These are phyloP conservation scores for Tagetes erecta DNA, from an alignment of 129 eudicot species.

Conservation along the genomic window DNA sequence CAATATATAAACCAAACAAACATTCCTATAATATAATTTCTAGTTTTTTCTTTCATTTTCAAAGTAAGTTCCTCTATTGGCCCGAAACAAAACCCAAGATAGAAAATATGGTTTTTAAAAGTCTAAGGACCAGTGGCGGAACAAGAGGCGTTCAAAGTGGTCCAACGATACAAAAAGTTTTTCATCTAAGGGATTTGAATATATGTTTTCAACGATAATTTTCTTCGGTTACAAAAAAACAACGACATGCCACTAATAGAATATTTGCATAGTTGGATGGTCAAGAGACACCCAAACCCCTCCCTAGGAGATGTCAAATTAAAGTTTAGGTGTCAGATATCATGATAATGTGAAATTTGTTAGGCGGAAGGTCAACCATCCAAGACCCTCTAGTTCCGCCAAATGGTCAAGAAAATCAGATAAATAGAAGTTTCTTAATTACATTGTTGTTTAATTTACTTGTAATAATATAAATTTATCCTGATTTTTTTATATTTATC, in stretches of 20 bases:
- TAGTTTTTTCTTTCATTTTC: background rate
- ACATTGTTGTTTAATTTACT: background rate
- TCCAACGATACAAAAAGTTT: background rate
- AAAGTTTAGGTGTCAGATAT: too few species aligned
- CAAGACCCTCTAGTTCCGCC: background rate
- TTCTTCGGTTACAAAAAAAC: background rate
- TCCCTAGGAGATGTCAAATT: too few species aligned
- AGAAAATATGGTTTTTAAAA: background rate
- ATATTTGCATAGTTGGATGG: background rate
- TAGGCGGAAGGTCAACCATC: too few species aligned
- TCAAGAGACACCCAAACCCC: background rate
- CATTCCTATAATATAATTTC: slow-evolving; percentile 6
- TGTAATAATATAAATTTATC: background rate
- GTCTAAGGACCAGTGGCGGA: background rate
- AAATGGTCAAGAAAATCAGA: background rate
- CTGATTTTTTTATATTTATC: background rate
- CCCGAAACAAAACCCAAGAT: background rate
- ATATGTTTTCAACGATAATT: too few species aligned
- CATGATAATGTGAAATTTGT: too few species aligned
- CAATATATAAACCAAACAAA: background rate
- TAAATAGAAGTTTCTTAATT: background rate
- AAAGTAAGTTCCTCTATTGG: background rate
- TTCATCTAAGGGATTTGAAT: too few species aligned
- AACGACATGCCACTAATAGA: too few species aligned
- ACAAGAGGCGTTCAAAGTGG: background rate